Conservation (phyloP, 192 early-diverging fungal species). For the Backusella morwellensis region DNA sequence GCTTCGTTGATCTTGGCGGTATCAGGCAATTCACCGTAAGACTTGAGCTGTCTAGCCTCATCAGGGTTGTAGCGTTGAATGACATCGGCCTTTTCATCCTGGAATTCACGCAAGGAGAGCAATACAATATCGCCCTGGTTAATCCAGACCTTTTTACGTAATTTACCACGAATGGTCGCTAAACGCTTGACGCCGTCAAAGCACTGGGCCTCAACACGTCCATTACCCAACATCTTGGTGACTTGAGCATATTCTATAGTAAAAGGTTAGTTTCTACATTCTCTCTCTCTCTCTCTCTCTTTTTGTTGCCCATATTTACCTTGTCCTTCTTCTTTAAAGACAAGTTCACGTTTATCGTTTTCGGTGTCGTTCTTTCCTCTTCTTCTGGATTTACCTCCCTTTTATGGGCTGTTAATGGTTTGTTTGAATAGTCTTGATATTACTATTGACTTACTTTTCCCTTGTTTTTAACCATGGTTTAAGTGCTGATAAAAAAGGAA, state of each 20-base stretch:
- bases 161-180: conserved; percentile 95
- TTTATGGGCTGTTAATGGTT: too few relatives aligned
- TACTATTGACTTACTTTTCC: conserved; percentile 72
- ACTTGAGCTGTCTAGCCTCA: conserved; percentile 89
- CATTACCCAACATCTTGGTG: conserved; percentile 95
- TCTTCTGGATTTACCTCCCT: conserved; percentile 86
- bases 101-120: conserved; percentile 88
- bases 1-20: conserved; percentile 80
- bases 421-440: neutral
- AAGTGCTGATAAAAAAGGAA: conserved; percentile 5
- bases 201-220: conserved; percentile 87
- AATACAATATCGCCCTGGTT: conserved; percentile 89
- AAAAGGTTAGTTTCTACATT: neutral
- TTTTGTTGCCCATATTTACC: conserved; percentile 31
- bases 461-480: conserved; percentile 90
- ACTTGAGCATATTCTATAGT: conserved; percentile 88
- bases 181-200: conserved; percentile 87
- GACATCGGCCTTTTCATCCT: conserved; percentile 89
- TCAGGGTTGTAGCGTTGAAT: conserved; percentile 96
- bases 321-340: conserved; percentile 97
- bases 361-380: conserved; percentile 98
- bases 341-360: conserved; percentile 92
- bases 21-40: conserved; percentile 94
- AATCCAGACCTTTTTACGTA: conserved; percentile 99
- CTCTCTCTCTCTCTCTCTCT: neutral